phyloP scores from a whole-genome alignment of 2,329 filamentous ascomycete species.

The Lachnellula subtilissima region DNA sequence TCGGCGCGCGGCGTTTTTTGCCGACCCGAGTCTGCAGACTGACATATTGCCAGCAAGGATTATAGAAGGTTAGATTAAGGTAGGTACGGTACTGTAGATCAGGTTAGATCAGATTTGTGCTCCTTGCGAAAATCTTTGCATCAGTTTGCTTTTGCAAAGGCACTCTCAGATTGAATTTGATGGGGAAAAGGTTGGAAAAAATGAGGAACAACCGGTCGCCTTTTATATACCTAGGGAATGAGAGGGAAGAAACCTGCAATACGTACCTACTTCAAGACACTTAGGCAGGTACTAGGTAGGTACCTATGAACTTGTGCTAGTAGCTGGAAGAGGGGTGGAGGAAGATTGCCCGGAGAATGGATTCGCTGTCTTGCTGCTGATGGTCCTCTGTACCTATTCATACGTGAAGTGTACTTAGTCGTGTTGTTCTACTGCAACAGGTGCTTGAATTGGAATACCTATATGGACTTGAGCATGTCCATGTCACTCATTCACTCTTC shows the following conservation, averaged over 20 bases:
- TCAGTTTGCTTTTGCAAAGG: no score
- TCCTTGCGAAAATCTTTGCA: not conserved
- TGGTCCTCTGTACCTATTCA: no score
- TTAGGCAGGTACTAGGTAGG: no score
- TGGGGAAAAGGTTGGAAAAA: not conserved
- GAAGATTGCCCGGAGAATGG: no score
- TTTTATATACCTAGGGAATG: not conserved
- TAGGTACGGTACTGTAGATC: not conserved
- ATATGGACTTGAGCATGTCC: not conserved
- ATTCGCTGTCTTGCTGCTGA: no score
- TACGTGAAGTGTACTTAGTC: no score
- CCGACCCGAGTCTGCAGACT: conserved; percentile 14
- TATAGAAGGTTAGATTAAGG: not conserved
- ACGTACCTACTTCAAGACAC: no score
- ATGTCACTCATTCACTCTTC: conserved; percentile 1
- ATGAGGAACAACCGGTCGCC: not conserved
- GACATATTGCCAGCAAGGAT: conserved; percentile 9
- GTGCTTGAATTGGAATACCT: no score
- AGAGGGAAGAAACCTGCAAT: not conserved
- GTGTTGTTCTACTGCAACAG: no score
- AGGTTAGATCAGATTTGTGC: conserved; percentile 3
- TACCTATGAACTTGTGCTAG: no score
- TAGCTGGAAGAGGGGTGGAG: no score
- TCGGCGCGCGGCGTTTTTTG: conserved; percentile 8
- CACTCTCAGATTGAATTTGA: not conserved